Percentiles rank a stretch among this genome's conserved stretches.
phyloP scores from a whole-genome alignment of 2,329 filamentous ascomycete genomes.

The Epichloe baconii region DNA sequence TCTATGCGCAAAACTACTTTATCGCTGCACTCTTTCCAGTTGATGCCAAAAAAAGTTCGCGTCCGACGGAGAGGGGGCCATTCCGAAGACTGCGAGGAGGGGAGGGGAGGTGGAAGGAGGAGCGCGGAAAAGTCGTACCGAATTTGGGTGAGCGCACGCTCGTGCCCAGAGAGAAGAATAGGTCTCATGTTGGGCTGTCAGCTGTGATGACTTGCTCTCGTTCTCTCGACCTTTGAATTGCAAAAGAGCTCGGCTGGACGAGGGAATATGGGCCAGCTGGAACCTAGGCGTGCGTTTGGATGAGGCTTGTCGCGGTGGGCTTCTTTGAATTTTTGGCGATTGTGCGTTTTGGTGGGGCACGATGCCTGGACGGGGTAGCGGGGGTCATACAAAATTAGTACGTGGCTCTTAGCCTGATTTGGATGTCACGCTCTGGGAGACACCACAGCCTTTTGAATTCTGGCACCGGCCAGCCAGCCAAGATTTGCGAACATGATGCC shows the following conservation, averaged over 20 bases:
- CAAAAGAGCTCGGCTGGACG: slow-evolving; percentile 1
- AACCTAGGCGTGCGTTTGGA: slow-evolving; percentile 9
- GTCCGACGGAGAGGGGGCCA: not conserved
- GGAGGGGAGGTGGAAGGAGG: not conserved
- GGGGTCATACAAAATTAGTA: slow-evolving; percentile 1
- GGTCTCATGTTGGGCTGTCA: slow-evolving; percentile 67
- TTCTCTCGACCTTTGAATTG: not conserved
- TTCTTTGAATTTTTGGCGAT: slow-evolving; percentile 30
- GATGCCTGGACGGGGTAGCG: slow-evolving; percentile 8
- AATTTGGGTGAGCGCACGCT: slow-evolving; percentile 91
- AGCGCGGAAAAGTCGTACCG: slow-evolving; percentile 39
- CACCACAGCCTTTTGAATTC: too few species aligned
- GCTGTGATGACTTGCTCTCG: slow-evolving; percentile 7
- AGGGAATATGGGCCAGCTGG: slow-evolving; percentile 9
- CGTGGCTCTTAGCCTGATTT: not conserved
- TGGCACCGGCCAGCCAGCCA: not conserved
- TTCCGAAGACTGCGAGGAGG: not conserved
- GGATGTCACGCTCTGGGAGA: not conserved
- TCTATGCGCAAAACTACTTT: not conserved
- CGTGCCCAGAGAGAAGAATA: slow-evolving; percentile 90
- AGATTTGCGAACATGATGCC: too few species aligned
- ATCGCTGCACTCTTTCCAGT: not conserved
- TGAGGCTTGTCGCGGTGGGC: slow-evolving; percentile 16
- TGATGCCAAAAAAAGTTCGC: not conserved
- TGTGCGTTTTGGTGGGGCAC: slow-evolving; percentile 33